Evolutionary conservation across 1,139 yeast genomes (phyloP).

Genomic region (Geotrichum aggregatum): DNA sequence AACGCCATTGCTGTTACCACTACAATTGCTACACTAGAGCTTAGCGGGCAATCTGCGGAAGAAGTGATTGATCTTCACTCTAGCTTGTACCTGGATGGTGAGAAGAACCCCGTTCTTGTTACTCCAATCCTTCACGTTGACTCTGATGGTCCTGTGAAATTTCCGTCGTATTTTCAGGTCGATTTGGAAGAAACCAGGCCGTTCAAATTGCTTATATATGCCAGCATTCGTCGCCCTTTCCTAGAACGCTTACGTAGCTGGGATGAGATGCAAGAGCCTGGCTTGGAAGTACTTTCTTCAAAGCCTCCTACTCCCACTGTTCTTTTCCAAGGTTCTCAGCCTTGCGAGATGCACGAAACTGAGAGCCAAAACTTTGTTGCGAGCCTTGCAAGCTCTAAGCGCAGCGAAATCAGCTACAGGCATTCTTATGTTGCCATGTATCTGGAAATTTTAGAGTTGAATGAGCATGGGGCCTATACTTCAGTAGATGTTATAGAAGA

Average conservation of each 20-base stretch:
- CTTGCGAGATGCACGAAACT: not conserved
- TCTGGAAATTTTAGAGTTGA: slow-evolving; percentile 27
- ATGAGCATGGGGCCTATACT: slow-evolving; percentile 30
- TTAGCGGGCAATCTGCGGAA: slow-evolving; percentile 7
- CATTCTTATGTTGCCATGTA: slow-evolving; percentile 18
- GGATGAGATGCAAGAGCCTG: slow-evolving; percentile 36
- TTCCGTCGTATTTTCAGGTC: slow-evolving; percentile 11
- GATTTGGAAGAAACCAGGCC: not conserved
- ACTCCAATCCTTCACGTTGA: slow-evolving; percentile 4
- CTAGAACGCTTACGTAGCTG: slow-evolving; percentile 33
- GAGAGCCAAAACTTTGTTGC: not conserved
- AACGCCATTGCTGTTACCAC: slow-evolving; percentile 17
- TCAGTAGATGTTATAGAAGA: slow-evolving; percentile 26
- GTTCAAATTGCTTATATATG: slow-evolving; percentile 25
- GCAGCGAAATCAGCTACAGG: not conserved
- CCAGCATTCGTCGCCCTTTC: slow-evolving; percentile 24
- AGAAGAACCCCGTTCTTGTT: slow-evolving; percentile 1
- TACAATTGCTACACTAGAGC: slow-evolving; percentile 3
- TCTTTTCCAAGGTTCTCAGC: not conserved
- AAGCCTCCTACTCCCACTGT: not conserved
- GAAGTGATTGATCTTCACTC: slow-evolving; percentile 22
- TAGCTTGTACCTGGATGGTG: slow-evolving; percentile 5
- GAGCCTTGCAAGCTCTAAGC: not conserved
- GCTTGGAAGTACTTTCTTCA: slow-evolving; percentile 3
- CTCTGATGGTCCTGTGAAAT: slow-evolving; percentile 9